These are phyloP conservation scores for Nemania diffusa DNA, from an alignment of 2,329 filamentous ascomycete genomes.

Conservation along the genomic window DNA sequence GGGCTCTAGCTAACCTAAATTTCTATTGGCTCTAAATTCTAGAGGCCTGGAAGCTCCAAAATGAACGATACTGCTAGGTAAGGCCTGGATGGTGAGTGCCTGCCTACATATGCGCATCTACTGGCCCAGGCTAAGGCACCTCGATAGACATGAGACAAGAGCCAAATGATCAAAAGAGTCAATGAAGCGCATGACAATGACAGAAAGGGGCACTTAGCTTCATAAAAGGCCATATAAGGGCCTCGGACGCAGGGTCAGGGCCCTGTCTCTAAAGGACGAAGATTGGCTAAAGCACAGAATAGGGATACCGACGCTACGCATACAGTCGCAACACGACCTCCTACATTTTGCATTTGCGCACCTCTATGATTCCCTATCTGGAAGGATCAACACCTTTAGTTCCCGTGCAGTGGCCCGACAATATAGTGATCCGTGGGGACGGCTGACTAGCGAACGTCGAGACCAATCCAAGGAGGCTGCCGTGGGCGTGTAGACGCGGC, in stretches of 20 bases:
- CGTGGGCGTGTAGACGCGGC: constrained; percentile 3
- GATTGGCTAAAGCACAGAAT: constrained; percentile 11
- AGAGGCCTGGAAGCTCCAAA: constrained; percentile 31
- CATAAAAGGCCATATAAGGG: constrained; percentile 9
- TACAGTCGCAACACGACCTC: constrained; percentile 11
- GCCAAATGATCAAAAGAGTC: background rate
- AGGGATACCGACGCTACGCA: background rate
- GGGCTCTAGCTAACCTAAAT: constrained; percentile 35
- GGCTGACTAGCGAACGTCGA: constrained; percentile 27
- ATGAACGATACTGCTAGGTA: constrained; percentile 21
- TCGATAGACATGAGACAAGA: constrained; percentile 3
- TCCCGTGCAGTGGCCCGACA: constrained; percentile 24
- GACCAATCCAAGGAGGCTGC: constrained; percentile 15
- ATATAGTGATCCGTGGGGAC: constrained; percentile 7
- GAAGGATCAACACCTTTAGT: constrained; percentile 28
- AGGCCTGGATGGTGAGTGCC: too few relatives aligned
- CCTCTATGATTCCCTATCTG: constrained; percentile 10
- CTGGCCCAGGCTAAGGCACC: constrained; percentile 15
- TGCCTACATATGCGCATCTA: too few relatives aligned
- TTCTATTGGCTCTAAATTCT: constrained; percentile 47
- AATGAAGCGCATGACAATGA: constrained; percentile 20
- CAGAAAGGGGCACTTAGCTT: constrained; percentile 13
- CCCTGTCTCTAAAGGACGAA: constrained; percentile 16
- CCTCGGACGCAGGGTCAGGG: constrained; percentile 23
- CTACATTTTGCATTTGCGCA: background rate